These are phyloP conservation scores for Aeschynomene evenia DNA, from an alignment of 306 rosid genomes.

Conservation along the genomic window DNA sequence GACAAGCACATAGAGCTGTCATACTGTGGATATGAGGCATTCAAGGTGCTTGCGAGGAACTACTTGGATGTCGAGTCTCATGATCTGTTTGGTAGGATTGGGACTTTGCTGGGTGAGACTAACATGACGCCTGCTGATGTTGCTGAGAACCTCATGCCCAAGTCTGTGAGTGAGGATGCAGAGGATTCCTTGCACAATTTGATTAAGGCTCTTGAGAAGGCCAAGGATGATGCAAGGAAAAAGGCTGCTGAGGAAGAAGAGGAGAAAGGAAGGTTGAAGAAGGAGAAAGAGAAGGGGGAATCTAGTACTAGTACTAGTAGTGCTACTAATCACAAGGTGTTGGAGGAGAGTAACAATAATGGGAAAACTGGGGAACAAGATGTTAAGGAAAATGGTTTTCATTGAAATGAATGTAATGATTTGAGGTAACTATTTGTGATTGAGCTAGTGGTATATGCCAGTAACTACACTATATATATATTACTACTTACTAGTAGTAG, in stretches of 20 bases:
- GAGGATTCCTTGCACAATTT: conserved; percentile 46
- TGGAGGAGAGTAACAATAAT: background rate
- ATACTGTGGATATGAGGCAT: conserved; percentile 60
- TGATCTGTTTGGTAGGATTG: conserved; percentile 34
- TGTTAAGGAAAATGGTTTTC: conserved; percentile 36
- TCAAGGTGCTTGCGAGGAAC: conserved; percentile 63
- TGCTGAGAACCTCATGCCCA: conserved; percentile 70
- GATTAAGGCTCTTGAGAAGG: conserved; percentile 48
- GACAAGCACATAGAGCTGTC: conserved; percentile 72
- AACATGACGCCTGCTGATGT: conserved; percentile 69
- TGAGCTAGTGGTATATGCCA: background rate
- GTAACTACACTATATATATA: background rate
- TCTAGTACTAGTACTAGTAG: too few species aligned
- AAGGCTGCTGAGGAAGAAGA: conserved; percentile 41
- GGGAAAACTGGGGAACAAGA: background rate
- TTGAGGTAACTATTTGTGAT: background rate
- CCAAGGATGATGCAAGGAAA: conserved; percentile 37
- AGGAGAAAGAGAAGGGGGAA: conserved; percentile 27
- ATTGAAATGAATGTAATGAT: conserved; percentile 14
- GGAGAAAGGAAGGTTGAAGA: conserved; percentile 38
- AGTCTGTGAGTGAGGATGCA: conserved; percentile 40
- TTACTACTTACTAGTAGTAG: background rate
- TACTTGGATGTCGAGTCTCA: conserved; percentile 55
- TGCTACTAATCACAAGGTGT: background rate
- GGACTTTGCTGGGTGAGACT: conserved; percentile 37